These are phyloP conservation scores for Suillus placidus DNA, from an alignment of 768 basidiomycete species.

Conservation along the genomic window DNA sequence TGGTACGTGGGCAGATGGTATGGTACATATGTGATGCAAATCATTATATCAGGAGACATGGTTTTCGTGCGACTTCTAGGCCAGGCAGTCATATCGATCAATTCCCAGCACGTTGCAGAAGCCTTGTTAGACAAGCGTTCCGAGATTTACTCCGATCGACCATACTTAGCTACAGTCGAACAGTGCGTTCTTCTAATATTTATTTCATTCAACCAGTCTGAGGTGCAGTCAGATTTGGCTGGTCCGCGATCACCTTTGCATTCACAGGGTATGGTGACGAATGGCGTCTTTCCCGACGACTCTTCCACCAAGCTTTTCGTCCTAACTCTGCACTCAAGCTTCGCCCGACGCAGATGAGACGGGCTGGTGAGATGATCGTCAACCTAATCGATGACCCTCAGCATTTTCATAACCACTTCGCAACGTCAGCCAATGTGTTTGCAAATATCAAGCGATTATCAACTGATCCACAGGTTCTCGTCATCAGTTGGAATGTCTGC, in stretches of 20 bases:
- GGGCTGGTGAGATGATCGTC: conserved; percentile 29
- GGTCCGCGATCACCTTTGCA: background rate
- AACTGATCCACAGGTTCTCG: conserved; percentile 25
- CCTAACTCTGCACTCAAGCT: conserved; percentile 28
- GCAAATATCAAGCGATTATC: background rate
- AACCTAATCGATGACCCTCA: conserved; percentile 32
- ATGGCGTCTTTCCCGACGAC: conserved; percentile 34
- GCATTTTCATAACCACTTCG: conserved; percentile 29
- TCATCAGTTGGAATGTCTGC: conserved; percentile 29
- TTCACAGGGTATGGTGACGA: conserved; percentile 7
- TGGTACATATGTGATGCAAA: background rate
- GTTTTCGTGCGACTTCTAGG: background rate
- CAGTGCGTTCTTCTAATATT: background rate
- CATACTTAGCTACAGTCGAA: conserved; percentile 3
- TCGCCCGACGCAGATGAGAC: conserved; percentile 27
- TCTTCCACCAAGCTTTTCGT: conserved; percentile 43
- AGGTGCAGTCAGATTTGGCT: conserved; percentile 6
- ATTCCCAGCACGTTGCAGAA: conserved; percentile 9
- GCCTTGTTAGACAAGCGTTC: conserved; percentile 14
- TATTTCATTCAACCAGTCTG: background rate
- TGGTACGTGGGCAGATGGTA: conserved; percentile 2
- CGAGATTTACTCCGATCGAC: conserved; percentile 12
- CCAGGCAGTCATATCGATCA: background rate
- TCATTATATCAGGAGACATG: background rate
- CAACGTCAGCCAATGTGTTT: conserved; percentile 7